Base-by-base conservation (phyloP, 2,329 filamentous ascomycete genomes). In the Dactylonectria estremocensis region DNA sequence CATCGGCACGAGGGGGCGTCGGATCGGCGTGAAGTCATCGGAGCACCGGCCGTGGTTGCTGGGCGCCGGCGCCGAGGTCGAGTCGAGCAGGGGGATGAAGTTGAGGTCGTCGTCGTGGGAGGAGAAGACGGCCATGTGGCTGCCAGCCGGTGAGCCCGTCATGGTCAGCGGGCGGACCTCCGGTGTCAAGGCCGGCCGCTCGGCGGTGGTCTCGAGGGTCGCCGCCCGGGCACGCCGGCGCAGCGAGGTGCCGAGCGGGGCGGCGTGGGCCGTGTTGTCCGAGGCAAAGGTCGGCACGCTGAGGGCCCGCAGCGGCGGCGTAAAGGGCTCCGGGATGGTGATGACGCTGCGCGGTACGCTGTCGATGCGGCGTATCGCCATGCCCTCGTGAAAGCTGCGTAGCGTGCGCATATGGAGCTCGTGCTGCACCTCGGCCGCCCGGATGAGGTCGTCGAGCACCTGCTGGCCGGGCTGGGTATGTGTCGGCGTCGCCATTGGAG, bases 401-500 rank as follows among this genome's bases (percentile, higher is more conserved):
- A 80, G 69, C 24, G 72, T 73, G 60, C 73, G 76, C 37, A 81
- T 67, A 54, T 80, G 79, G 46, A 80, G 76, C n/a, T 81, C 79
- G 58, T 80, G 80, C 50, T 77, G 74, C 22, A 74, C 66, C 52
- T 82, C 79, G 49, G 79, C 76, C 31, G 74, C 76, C 45, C 67
- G 72, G 67, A 82, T 73, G 53, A 81, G 73, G 37, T 82, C 78
- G 62, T 83, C 80, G 16, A 80, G 73, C 67, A 74, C 70, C 28
- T 73, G 71, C 16, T 72, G 73, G 16, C 70, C 54, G 10, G 66
- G 37, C 24, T 59, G 57, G 45, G 66, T 54, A 54, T 64, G 63
- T 59, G 71, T 67, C 52, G 57, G 65, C 61, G 71, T 67, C 52
- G 57, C 69, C 73, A 75, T 75, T 68, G 71, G 46, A 28, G 24